These are phyloP conservation scores for Astragalus membranaceus DNA, from an alignment of 306 rosid species.

Conservation along the genomic window DNA sequence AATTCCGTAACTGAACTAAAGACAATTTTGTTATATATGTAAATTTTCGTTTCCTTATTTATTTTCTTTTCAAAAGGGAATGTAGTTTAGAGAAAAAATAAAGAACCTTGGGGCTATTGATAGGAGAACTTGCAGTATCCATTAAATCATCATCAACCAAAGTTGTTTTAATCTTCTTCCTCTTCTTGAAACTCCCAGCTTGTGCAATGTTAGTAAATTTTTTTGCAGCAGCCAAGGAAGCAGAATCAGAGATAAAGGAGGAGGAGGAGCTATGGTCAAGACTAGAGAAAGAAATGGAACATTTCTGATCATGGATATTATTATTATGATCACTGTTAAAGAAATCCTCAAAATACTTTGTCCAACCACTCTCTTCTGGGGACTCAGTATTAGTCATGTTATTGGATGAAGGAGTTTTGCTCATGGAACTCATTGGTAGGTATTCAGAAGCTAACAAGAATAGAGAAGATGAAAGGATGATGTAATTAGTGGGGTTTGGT, in stretches of 20 bases:
- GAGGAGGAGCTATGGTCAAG: conserved; percentile 16
- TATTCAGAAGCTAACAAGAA: not conserved
- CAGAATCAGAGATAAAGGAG: conserved; percentile 33
- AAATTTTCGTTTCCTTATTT: no score
- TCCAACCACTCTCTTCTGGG: conserved; percentile 84
- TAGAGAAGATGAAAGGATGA: not conserved
- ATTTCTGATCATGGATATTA: not conserved
- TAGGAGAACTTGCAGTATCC: conserved; percentile 90
- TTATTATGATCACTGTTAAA: not conserved
- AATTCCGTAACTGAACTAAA: no score
- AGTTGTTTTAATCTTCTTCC: conserved; percentile 34
- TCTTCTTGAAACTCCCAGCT: conserved; percentile 37
- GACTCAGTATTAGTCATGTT: conserved; percentile 18
- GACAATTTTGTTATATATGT: no score
- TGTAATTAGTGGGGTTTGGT: conserved; percentile 24
- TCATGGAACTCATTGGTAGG: conserved; percentile 29
- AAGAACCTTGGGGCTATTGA: conserved; percentile 59
- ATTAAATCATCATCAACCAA: conserved; percentile 65
- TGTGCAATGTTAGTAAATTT: not conserved
- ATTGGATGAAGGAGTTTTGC: conserved; percentile 24
- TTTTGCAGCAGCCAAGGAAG: conserved; percentile 6
- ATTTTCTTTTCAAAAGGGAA: no score
- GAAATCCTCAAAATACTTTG: conserved; percentile 71
- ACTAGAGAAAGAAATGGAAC: conserved; percentile 19
- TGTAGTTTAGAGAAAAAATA: not conserved